phyloP scores from a whole-genome alignment of 108 stramenopile genomes.

The Chaetoceros muelleri region DNA sequence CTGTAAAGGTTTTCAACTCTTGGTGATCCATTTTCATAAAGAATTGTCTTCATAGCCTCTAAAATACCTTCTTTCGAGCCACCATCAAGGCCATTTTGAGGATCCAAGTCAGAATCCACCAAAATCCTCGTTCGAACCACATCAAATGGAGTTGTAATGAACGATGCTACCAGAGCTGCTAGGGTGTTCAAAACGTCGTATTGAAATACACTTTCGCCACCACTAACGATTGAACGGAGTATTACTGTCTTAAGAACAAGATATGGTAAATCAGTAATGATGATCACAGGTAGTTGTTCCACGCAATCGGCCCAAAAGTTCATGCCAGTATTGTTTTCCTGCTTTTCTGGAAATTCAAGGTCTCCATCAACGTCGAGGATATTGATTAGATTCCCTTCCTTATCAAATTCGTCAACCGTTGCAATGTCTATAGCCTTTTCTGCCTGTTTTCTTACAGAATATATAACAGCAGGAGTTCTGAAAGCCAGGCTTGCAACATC shows the following conservation, averaged over 20 bases:
- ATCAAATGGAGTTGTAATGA: conserved; percentile 81
- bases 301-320: not conserved
- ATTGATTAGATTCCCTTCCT: not conserved
- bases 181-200: conserved; percentile 51
- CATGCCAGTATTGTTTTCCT: not conserved
- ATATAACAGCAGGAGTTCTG: conserved; percentile 64
- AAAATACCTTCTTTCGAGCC: conserved; percentile 27
- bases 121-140: conserved; percentile 71
- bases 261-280: conserved; percentile 42
- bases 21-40: conserved; percentile 47
- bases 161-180: conserved; percentile 49
- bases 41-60: conserved; percentile 39
- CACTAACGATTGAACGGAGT: conserved; percentile 45
- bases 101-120: conserved; percentile 33
- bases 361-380: not conserved
- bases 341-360: not conserved
- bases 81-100: conserved; percentile 10
- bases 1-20: conserved; percentile 62
- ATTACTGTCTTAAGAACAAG: conserved; percentile 51
- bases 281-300: conserved; percentile 9
- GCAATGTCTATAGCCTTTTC: conserved; percentile 12
- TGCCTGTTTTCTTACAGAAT: conserved; percentile 55
- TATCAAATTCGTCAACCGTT: not conserved
- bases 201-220: conserved; percentile 41
- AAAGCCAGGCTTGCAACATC: conserved; percentile 57